Evolutionary conservation across 495 filamentous ascomycete genomes (phyloP).

Genomic region (Elasticomyces elasticus): DNA sequence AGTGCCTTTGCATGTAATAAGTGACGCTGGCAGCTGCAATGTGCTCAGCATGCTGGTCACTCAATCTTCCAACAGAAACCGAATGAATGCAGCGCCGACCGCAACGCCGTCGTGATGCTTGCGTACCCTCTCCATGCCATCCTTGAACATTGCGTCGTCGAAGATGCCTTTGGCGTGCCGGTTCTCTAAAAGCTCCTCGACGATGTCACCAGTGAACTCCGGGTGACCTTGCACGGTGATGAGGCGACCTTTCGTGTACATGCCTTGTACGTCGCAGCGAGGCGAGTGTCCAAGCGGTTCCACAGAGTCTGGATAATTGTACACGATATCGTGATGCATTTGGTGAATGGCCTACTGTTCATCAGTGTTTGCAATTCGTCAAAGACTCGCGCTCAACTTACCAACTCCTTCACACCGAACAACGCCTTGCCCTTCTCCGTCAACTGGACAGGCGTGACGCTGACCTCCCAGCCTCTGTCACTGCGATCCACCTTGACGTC

Average conservation of each 20-base stretch:
- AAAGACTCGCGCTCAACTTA: no score
- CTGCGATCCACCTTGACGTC: slow-evolving; percentile 57
- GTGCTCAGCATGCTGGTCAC: not conserved
- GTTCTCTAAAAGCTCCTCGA: slow-evolving; percentile 53
- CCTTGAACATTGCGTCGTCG: slow-evolving; percentile 48
- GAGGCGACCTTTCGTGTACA: slow-evolving; percentile 55
- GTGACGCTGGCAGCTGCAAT: no score
- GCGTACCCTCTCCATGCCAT: slow-evolving; percentile 54
- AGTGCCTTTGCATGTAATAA: no score
- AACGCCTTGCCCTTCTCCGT: slow-evolving; percentile 61
- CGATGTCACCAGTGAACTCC: slow-evolving; percentile 71
- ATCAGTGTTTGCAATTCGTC: no score
- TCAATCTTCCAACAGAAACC: slow-evolving; percentile 52
- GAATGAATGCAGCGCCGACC: slow-evolving; percentile 60
- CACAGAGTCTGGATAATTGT: slow-evolving; percentile 49
- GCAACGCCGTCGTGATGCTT: slow-evolving; percentile 65
- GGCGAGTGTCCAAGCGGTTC: slow-evolving; percentile 55
- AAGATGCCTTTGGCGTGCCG: slow-evolving; percentile 58
- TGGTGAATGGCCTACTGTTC: slow-evolving; percentile 64
- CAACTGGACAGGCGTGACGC: slow-evolving; percentile 59
- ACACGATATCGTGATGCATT: slow-evolving; percentile 84
- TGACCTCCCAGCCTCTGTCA: slow-evolving; percentile 68
- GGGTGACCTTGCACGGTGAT: slow-evolving; percentile 88
- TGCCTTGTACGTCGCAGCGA: slow-evolving; percentile 66
- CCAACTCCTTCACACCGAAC: slow-evolving; percentile 59